phyloP scores from a whole-genome alignment of 208 protist genomes.

The Naegleria lovaniensis region DNA sequence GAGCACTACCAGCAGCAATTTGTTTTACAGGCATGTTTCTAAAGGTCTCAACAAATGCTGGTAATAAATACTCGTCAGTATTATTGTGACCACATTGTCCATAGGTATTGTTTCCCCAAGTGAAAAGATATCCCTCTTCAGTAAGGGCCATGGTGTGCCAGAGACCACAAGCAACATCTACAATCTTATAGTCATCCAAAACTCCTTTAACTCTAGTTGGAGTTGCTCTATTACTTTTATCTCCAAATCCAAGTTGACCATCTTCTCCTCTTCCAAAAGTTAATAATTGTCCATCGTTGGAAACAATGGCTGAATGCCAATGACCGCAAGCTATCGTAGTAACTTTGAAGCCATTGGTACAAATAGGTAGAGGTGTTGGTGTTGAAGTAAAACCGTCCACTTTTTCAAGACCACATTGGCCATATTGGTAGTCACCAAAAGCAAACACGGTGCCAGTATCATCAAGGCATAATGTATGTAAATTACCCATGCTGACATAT shows the following conservation, averaged over 20 bases:
- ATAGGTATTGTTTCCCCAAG: slow-evolving; percentile 2
- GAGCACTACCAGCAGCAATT: not conserved
- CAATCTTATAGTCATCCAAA: not conserved
- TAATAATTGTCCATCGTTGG: not conserved
- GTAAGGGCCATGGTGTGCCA: not conserved
- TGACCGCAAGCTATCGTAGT: not conserved
- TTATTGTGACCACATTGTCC: not conserved
- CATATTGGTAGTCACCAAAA: not conserved
- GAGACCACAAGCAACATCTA: not conserved
- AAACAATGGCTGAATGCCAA: not conserved
- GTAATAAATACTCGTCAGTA: not conserved
- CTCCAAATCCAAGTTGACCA: not conserved
- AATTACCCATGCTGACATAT: not conserved
- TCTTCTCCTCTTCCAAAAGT: slow-evolving; percentile 4
- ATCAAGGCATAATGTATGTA: not conserved
- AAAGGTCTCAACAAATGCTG: not conserved
- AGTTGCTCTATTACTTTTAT: not conserved
- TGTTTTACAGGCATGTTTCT: not conserved
- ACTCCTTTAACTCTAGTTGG: not conserved
- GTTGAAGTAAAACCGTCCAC: not conserved
- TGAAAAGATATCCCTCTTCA: not conserved
- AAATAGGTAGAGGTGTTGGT: not conserved
- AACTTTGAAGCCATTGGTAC: not conserved
- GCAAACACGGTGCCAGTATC: not conserved
- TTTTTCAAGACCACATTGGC: not conserved